A percentile compares a stretch with the other conserved stretches of the same genome.
phyloP scores from a whole-genome alignment of 2,329 filamentous ascomycete species.

The Fusarium solani-melongenae region DNA sequence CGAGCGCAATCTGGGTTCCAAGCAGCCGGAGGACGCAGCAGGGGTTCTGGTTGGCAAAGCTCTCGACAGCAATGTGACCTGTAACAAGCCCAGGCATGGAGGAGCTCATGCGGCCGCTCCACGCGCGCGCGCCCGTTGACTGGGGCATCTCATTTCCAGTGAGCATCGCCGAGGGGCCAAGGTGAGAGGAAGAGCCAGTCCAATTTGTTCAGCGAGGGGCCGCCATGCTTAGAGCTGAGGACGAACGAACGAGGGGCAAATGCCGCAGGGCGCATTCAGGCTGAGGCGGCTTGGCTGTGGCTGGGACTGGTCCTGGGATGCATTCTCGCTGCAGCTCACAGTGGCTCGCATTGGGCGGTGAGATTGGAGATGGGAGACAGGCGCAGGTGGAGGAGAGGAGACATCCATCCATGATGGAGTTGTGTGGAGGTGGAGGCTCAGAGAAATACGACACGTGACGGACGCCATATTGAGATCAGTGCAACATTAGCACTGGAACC shows the following conservation, averaged over 20 bases:
- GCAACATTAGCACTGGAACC: not conserved
- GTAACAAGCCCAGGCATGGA: slow-evolving; percentile 34
- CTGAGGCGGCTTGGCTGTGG: slow-evolving; percentile 23
- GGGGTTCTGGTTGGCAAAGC: slow-evolving; percentile 33
- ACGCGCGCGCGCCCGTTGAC: slow-evolving; percentile 31
- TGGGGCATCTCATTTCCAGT: slow-evolving; percentile 36
- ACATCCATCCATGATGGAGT: not conserved
- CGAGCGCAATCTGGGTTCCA: slow-evolving; percentile 41
- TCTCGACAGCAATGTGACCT: slow-evolving; percentile 38
- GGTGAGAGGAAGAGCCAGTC: not conserved
- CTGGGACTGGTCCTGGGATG: slow-evolving; percentile 12
- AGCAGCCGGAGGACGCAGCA: slow-evolving; percentile 35
- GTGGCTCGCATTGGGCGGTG: slow-evolving; percentile 24
- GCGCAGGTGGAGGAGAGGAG: not conserved
- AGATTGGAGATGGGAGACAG: slow-evolving; percentile 6
- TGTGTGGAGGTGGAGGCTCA: slow-evolving; percentile 20
- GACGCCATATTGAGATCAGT: slow-evolving; percentile 13
- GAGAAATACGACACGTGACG: slow-evolving; percentile 25
- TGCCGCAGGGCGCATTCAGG: not conserved
- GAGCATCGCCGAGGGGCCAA: slow-evolving; percentile 1
- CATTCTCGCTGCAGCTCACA: slow-evolving; percentile 23
- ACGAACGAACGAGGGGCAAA: slow-evolving; percentile 3
- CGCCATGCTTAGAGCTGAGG: not conserved
- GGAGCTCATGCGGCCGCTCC: slow-evolving; percentile 42
- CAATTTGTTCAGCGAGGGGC: not conserved